A percentile compares a stretch with the other conserved stretches of the same genome.
These are phyloP conservation scores for Exserohilum turcica DNA, from an alignment of 2,329 filamentous ascomycete species.

Conservation along the genomic window DNA sequence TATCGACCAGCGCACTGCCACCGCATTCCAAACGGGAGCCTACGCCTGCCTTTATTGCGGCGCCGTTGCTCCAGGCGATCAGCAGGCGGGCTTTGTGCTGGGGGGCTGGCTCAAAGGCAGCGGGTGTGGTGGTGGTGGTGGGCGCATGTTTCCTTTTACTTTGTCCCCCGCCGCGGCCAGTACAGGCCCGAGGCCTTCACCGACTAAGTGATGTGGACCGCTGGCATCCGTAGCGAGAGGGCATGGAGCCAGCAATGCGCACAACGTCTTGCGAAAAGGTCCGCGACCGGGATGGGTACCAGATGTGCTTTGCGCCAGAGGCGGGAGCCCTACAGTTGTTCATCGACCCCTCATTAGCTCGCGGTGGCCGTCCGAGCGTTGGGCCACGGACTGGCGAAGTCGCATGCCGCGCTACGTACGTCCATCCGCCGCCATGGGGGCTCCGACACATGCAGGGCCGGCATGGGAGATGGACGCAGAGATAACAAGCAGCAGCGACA, in stretches of 20 bases:
- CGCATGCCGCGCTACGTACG: slow-evolving; percentile 40
- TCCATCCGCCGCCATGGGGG: slow-evolving; percentile 32
- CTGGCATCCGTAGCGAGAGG: slow-evolving; percentile 34
- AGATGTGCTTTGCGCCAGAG: slow-evolving; percentile 33
- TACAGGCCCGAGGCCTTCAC: slow-evolving; percentile 37
- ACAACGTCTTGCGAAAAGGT: slow-evolving; percentile 22
- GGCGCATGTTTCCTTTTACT: slow-evolving; percentile 30
- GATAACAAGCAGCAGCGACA: slow-evolving; percentile 14
- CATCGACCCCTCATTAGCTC: slow-evolving; percentile 36
- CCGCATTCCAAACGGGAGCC: slow-evolving; percentile 35
- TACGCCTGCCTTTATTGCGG: slow-evolving; percentile 15
- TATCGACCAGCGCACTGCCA: slow-evolving; percentile 33
- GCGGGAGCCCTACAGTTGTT: slow-evolving; percentile 31
- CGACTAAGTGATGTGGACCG: slow-evolving; percentile 36
- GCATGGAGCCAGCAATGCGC: slow-evolving; percentile 22
- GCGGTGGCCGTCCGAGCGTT: slow-evolving; percentile 29
- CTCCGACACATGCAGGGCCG: slow-evolving; percentile 39
- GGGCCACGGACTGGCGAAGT: slow-evolving; percentile 29
- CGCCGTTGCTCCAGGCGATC: slow-evolving; percentile 22
- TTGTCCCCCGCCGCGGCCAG: slow-evolving; percentile 32
- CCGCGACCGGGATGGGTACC: slow-evolving; percentile 27
- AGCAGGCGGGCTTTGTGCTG: slow-evolving; percentile 10
- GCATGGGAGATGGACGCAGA: slow-evolving; percentile 9
- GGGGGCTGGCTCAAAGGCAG: slow-evolving; percentile 9
- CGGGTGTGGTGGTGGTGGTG: slow-evolving; percentile 10